Evolutionary conservation across 140 eudicot species (phyloP).

Genomic region (Cichorium intybus): DNA sequence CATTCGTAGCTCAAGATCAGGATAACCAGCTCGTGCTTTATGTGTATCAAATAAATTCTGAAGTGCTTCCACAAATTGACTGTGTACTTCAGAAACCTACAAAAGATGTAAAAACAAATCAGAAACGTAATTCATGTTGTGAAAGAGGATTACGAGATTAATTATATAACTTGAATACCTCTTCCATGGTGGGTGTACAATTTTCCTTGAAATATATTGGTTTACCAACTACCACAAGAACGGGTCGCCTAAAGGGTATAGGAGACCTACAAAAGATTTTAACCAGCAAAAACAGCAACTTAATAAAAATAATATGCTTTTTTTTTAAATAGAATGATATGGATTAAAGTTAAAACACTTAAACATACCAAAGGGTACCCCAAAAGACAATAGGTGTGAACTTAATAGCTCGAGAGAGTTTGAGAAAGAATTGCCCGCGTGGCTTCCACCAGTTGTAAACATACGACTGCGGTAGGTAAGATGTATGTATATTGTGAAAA

Average conservation of each 20-base stretch:
- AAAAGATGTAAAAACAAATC: not conserved
- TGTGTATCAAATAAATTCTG: conserved; percentile 61
- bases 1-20: conserved; percentile 49
- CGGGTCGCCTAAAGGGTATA: conserved; percentile 60
- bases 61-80: conserved; percentile 56
- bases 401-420: conserved; percentile 68
- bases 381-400: conserved; percentile 75
- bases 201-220: conserved; percentile 60
- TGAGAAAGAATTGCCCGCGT: conserved; percentile 44
- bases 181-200: conserved; percentile 65
- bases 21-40: conserved; percentile 57
- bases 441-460: conserved; percentile 98
- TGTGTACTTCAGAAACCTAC: conserved; percentile 62
- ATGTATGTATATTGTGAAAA: too few relatives aligned
- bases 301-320: conserved; percentile 3
- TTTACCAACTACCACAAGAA: conserved; percentile 85
- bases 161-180: conserved; percentile 56
- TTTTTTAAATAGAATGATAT: not conserved
- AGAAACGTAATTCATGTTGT: not conserved
- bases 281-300: not conserved
- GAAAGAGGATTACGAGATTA: not conserved
- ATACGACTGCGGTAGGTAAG: conserved; percentile 41
- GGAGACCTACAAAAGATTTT: conserved; percentile 57
- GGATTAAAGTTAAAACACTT: too few relatives aligned
- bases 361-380: conserved; percentile 80